A percentile compares a stretch with the other conserved stretches of the same genome.
Evolutionary conservation across 2,329 filamentous ascomycete genomes (phyloP).

Genomic region (Ceratocystis smalleyi): DNA sequence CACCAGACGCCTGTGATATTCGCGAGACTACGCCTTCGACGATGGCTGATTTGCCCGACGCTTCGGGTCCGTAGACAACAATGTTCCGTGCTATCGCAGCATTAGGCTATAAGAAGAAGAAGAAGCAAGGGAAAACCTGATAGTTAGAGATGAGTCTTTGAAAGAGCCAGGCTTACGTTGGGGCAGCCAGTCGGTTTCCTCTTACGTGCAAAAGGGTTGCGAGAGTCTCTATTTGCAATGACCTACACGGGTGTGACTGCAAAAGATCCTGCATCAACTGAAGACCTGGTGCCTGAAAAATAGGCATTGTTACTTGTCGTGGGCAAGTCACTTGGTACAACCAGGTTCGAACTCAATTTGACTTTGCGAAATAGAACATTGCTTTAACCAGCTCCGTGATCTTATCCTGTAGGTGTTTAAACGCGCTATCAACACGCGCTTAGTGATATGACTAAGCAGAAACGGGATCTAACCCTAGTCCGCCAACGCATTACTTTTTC

Average conservation of each 20-base stretch:
- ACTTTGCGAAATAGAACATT: not conserved
- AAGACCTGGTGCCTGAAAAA: constrained; percentile 40
- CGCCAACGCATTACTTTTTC: not conserved
- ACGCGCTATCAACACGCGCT: not conserved
- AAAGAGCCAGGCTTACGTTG: no score
- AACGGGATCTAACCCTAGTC: not conserved
- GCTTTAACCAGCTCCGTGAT: not conserved
- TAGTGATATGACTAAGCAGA: not conserved
- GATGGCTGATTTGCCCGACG: constrained; percentile 72
- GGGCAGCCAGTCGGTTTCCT: not conserved
- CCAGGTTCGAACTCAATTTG: no score
- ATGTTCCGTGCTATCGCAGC: constrained; percentile 59
- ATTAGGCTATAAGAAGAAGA: constrained; percentile 33
- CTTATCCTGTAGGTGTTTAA: not conserved
- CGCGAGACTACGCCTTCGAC: constrained; percentile 26
- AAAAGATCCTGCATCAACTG: constrained; percentile 31
- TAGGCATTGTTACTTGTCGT: constrained; percentile 17
- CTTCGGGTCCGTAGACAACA: constrained; percentile 68
- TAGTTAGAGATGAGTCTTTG: constrained; percentile 18
- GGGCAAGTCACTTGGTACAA: not conserved
- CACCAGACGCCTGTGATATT: constrained; percentile 3
- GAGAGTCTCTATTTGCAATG: constrained; percentile 43
- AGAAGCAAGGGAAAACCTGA: not conserved
- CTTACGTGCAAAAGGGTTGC: constrained; percentile 38
- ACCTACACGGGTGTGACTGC: constrained; percentile 40